Base-by-base conservation (phyloP, 768 basidiomycete genomes). In the Suillus lakei region DNA sequence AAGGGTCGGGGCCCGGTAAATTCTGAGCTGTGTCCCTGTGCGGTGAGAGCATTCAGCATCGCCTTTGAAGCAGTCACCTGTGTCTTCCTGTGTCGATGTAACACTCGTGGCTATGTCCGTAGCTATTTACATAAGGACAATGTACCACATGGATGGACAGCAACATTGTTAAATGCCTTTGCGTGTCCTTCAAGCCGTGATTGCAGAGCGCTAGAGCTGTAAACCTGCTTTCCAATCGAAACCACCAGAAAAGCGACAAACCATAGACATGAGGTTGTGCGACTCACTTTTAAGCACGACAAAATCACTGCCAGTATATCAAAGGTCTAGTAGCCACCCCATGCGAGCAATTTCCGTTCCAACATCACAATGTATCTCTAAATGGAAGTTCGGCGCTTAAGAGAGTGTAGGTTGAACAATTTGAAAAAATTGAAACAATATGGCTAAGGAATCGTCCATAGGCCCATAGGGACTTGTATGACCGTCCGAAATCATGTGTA, bases 401-500 rank as follows among this genome's bases (percentile, higher is more conserved):
- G 30, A 32, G 10, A 54, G 21, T 2, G 69, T 43, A 71, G 62
- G n/a, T 44, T 68, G 54, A 65, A 63, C 72, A 55, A n/a, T n/a
- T n/a, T n/a, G n/a, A n/a, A n/a, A n/a, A n/a, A n/a, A n/a, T n/a
- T n/a, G n/a, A n/a, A 68, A 56, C 36, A n/a, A 61, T 9, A 50
- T 59, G 55, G n/a, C 28, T 50, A 26, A 62, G 12, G 41, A 66
- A 64, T 34, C 48, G 18, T 28, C 38, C 12, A 59, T 23, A 54
- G 50, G 60, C 18, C 23, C 18, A 60, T 26, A 58, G 50, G 63
- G 48, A 72, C 88, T 68, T 71, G 93, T 94, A 97, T 46, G 96
- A 79, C 67, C 79, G 75, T 81, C 81, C 10, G 85, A 83, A 38
- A 96, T 88, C 23, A 83, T 79, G 28, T 78, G 71, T 15, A 90